These are phyloP conservation scores for Chrysopogon serrulatus DNA, from an alignment of 176 grass and related monocot species.

Conservation along the genomic window DNA sequence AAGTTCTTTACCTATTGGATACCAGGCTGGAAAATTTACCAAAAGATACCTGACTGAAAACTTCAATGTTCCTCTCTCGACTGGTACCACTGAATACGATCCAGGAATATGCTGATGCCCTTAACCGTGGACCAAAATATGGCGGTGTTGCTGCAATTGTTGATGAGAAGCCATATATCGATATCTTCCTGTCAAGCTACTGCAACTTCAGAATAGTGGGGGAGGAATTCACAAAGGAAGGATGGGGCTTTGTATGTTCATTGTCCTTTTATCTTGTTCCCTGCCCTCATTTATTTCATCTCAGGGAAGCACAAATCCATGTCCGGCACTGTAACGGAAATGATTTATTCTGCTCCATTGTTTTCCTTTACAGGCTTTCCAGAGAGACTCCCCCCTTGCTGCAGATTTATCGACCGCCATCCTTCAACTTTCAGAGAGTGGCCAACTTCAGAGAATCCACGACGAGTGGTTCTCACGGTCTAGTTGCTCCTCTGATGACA, in stretches of 20 bases:
- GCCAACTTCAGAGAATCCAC: constrained; percentile 77
- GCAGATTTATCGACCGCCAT: constrained; percentile 81
- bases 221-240: constrained; percentile 72
- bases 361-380: constrained; percentile 65
- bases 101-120: constrained; percentile 65
- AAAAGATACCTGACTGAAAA: constrained; percentile 72
- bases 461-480: constrained; percentile 54
- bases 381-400: constrained; percentile 81
- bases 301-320: background rate
- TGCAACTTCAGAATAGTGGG: constrained; percentile 80
- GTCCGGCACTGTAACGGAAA: background rate
- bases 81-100: constrained; percentile 54
- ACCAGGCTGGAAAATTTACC: constrained; percentile 72
- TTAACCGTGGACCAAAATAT: constrained; percentile 56
- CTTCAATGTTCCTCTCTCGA: constrained; percentile 61
- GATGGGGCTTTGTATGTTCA: constrained; percentile 97
- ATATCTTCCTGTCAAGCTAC: constrained; percentile 70
- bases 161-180: constrained; percentile 68
- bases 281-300: background rate
- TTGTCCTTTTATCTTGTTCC: background rate
- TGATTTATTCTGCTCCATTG: background rate
- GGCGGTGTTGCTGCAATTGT: constrained; percentile 87
- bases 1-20: constrained; percentile 60
- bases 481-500: constrained; percentile 42
- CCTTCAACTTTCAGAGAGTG: constrained; percentile 81